Evolutionary conservation across 2,329 filamentous ascomycete species (phyloP), one percentile per base, ranked within the genome.

Genomic region (Cladorrhinum sp.): DNA sequence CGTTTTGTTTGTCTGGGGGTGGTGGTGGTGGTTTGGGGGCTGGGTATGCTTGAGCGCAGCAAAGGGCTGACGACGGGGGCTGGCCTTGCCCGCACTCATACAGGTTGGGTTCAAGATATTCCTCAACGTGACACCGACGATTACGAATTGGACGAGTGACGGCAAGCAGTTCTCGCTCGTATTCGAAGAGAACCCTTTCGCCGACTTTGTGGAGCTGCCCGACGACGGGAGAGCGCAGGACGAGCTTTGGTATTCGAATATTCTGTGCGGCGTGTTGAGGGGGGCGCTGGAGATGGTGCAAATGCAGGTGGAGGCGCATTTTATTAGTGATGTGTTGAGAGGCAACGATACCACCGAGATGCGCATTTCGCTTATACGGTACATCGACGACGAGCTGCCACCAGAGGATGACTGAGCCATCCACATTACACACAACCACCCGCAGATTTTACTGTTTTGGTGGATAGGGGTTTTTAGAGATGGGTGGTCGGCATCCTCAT

Each of bases 21-120:
- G 4, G 26, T 28, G 4, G 26, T 9, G 26, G 26, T 28, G 4
- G 26, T 28, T 28, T 28, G 26, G 26, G n/a, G 55, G 2, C 24
- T 24, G 30, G 39, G 36, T 42, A 14, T 16, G n/a, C n/a, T n/a
- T n/a, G n/a, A n/a, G n/a, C 10, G 36, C 36, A 18, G 3, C 42
- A 8, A 9, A 12, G 42, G 42, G 42, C 42, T 18, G 20, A n/a
- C 23, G 26, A 50, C 70, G 72, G 59, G 73, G 63, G 26, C 59
- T 28, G 55, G 2, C 9, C 48, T 26, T 48, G 7, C 26, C 55
- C 42, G 16, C 18, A 20, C 10, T 18, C 14, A 9, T 21, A 4
- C 2, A 97, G 91, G 90, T 99, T 66, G 95, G 95, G 60, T 99
- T 99, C 80, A 98, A 99, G 79, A 96, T 99, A 67, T 99, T 99